Evolutionary conservation across 108 stramenopile species (phyloP), one percentile per base, ranked within the genome.

Genomic region (Stephanodiscus minutulus): DNA sequence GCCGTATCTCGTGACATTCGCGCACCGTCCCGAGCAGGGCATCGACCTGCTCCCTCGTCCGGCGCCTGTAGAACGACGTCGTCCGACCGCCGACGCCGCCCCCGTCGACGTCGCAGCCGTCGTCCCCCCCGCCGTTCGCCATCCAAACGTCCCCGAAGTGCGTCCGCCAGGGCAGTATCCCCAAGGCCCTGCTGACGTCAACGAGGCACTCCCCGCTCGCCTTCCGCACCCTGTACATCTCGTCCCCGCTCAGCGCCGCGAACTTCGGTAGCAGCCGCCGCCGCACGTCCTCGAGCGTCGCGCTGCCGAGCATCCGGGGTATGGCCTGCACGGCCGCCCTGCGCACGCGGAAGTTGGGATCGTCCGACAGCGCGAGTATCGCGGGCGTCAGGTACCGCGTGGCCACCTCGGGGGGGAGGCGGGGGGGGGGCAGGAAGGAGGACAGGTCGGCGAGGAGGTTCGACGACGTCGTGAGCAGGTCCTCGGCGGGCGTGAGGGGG

Each of bases 311-410:
- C 36, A 98, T 83, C 0, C 93, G 82, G 24, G 97, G 96, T 24
- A 99, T 66, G 56, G 96, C 96, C 57, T 98, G 93, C 7, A 96
- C 97, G 0, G 90, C 93, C 21, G 93, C 77, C 57, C 97, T 85
- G 25, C 99, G 76, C 17, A 98, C 99, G 22, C 98, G 85, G 72
- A 99, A 97, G 52, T 91, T 91, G 15, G 90, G 90, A 85, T 99
- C 98, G 66, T 91, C 85, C 13, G 94, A 87, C 27, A 99, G 80
- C 20, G 87, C 77, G 11, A 96, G 70, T 31, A 99, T 81, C 15
- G 96, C 90, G 1, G 97, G 96, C 21, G 88, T 70, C 49, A 98
- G 59, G 53, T 90, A 84, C 31, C 81, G 56, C 15, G 81, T 49
- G 22, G 85, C 79, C 0, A 87, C 46, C 9, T 84, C 69, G 13